Base-by-base conservation (phyloP, 1,284 basidiomycete genomes). In the Rhodotorula sp. region DNA sequence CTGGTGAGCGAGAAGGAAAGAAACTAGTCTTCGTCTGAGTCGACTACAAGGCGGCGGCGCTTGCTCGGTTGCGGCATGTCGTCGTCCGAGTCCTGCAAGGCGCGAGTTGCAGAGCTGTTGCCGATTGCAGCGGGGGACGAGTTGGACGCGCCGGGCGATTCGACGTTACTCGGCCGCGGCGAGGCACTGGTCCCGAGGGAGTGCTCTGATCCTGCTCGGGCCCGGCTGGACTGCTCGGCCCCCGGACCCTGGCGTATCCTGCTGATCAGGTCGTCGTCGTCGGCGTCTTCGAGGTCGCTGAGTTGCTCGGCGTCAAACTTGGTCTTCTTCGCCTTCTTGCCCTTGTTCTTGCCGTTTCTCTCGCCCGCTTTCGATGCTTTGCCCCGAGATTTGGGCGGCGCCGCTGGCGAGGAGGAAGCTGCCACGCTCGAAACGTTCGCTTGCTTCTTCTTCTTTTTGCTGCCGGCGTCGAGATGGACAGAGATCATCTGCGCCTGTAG, bases 21-120 rank as follows among this genome's bases (percentile, higher is more conserved):
- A 24, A 49, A 49, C 48, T 49, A 49, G 18, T 76, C 72, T 1
- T 72, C 70, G 55, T 76, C 75, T 24, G 73, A 75, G 24, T 76
- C 75, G 14, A 68, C 24, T 4, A 76, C 46, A 2, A 75, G 62
- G 44, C 57, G 57, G 15, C 73, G 55, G 51, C 71, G 61, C 66
- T 72, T 72, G 64, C 72, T 75, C 37, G 63, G 67, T 51, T 70
- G 69, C 42, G 65, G 58, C 2, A 51, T 51, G 4, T 48, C 54
- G 1, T n/a, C 60, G 6, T 53, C 69, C 3, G 48, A 67, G 12
- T 58, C 37, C 10, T 42, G 10, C 37, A 42, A 10, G 10, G 37
- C 37, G 10, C 37, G 37, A 42, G 37, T 12, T 14, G 37, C 37
- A 42, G 37, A 42, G 37, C 37, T 65, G 30, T 66, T 53, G 2